Evolutionary conservation across 179 eudicot genomes (phyloP).

Genomic region (Silene coronaria): DNA sequence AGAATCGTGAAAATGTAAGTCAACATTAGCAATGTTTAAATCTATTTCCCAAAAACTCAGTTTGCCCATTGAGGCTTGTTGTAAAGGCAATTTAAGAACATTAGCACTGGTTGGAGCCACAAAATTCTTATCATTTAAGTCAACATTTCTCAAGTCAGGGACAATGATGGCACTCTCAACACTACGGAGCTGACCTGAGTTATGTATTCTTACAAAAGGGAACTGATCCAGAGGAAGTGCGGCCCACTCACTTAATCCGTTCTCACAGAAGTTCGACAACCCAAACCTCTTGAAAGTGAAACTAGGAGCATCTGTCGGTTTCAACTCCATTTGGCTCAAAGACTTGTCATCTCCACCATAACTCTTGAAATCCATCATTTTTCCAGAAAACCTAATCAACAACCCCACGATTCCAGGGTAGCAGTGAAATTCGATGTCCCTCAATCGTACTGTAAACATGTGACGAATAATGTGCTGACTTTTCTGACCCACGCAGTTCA

Average conservation of each 20-base stretch:
- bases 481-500: slow-evolving; percentile 41
- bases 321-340: slow-evolving; percentile 23
- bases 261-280: slow-evolving; percentile 45
- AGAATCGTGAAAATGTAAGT: slow-evolving; percentile 74
- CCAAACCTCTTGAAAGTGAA: slow-evolving; percentile 46
- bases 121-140: slow-evolving; percentile 27
- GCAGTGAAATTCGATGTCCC: slow-evolving; percentile 63
- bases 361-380: slow-evolving; percentile 29
- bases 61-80: slow-evolving; percentile 19
- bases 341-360: slow-evolving; percentile 27
- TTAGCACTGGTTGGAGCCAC: slow-evolving; percentile 25
- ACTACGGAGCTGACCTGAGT: slow-evolving; percentile 35
- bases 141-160: slow-evolving; percentile 43
- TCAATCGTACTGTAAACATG: slow-evolving; percentile 34
- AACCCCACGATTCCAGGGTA: slow-evolving; percentile 54
- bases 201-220: slow-evolving; percentile 52
- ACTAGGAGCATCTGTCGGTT: slow-evolving; percentile 25
- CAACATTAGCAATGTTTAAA: slow-evolving; percentile 39
- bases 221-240: slow-evolving; percentile 46
- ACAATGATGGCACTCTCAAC: slow-evolving; percentile 34
- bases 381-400: slow-evolving; percentile 48
- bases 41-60: slow-evolving; percentile 29
- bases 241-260: slow-evolving; percentile 40
- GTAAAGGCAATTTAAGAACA: slow-evolving; percentile 12
- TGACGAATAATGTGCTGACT: slow-evolving; percentile 23